Percentiles rank a stretch among this genome's conserved stretches.
phyloP scores from a whole-genome alignment of 805 yeast genomes.

The Allodekkera sacchari region DNA sequence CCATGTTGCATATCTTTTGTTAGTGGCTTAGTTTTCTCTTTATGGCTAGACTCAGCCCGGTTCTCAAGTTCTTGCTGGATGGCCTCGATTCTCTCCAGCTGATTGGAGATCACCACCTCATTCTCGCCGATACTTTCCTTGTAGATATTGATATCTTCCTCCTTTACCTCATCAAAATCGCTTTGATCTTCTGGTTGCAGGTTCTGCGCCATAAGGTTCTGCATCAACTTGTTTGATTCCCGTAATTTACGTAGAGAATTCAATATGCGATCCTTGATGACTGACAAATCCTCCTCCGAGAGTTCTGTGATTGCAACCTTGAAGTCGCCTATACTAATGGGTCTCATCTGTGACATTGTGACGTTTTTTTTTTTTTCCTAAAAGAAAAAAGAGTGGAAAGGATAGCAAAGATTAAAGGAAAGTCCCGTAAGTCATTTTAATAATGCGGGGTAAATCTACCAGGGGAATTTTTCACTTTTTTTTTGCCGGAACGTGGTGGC shows the following conservation, averaged over 20 bases:
- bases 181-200: slow-evolving; percentile 24
- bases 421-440: no score
- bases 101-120: slow-evolving; percentile 42
- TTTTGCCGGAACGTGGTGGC: no score
- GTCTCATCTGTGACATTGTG: slow-evolving; percentile 18
- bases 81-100: slow-evolving; percentile 35
- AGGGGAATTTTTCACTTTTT: no score
- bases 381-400: no score
- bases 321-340: slow-evolving; percentile 24
- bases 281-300: slow-evolving; percentile 34
- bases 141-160: slow-evolving; percentile 42
- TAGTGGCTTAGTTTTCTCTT: neutral
- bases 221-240: slow-evolving; percentile 44
- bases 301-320: slow-evolving; percentile 24
- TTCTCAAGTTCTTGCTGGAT: slow-evolving; percentile 39
- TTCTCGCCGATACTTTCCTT: slow-evolving; percentile 52
- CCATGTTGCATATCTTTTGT: neutral
- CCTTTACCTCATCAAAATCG: slow-evolving; percentile 28
- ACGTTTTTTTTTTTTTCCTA: slow-evolving; percentile 1
- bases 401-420: no score
- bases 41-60: slow-evolving; percentile 25
- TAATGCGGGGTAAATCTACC: no score
- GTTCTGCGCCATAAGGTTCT: slow-evolving; percentile 26
- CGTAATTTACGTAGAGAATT: slow-evolving; percentile 38
- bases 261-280: slow-evolving; percentile 25